phyloP scores from a whole-genome alignment of 208 protist genomes.

The Crithidia sp. region DNA sequence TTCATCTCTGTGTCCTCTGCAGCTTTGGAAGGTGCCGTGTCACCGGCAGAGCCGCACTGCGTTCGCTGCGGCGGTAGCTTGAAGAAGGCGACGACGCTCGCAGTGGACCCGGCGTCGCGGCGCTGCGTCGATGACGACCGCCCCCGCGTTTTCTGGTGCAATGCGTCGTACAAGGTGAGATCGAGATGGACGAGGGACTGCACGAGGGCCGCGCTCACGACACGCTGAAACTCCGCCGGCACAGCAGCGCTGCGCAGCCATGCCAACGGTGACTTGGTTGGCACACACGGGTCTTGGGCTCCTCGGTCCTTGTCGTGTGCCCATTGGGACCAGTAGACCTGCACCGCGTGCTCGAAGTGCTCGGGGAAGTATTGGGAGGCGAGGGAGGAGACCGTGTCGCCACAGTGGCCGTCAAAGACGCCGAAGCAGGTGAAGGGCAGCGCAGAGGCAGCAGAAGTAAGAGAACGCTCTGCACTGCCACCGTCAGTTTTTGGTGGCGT shows the following conservation, averaged over 20 bases:
- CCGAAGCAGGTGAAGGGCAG: constrained; percentile 47
- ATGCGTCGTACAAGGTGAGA: constrained; percentile 55
- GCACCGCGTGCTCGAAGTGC: constrained; percentile 54
- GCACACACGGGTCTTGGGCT: not conserved
- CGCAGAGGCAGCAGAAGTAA: not conserved
- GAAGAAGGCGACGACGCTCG: constrained; percentile 53
- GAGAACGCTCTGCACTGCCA: too few species aligned
- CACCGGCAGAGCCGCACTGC: too few species aligned
- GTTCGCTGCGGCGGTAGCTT: not conserved
- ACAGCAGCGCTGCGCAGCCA: too few species aligned
- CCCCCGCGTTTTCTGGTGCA: constrained; percentile 14
- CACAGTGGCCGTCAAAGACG: constrained; percentile 85
- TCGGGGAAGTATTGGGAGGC: constrained; percentile 64
- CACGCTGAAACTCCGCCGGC: constrained; percentile 31
- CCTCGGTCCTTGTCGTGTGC: not conserved
- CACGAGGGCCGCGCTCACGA: constrained; percentile 66
- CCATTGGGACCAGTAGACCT: constrained; percentile 24
- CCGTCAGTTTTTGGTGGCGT: not conserved
- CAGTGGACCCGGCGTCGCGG: constrained; percentile 53
- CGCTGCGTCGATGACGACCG: not conserved
- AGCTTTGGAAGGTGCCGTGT: too few species aligned
- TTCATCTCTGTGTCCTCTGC: too few species aligned
- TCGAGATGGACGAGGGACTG: constrained; percentile 77
- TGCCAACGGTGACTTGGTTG: not conserved
- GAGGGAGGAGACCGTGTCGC: constrained; percentile 46